Conservation (phyloP, 352 stramenopile species). For the Nannochloropsis limnetica region DNA sequence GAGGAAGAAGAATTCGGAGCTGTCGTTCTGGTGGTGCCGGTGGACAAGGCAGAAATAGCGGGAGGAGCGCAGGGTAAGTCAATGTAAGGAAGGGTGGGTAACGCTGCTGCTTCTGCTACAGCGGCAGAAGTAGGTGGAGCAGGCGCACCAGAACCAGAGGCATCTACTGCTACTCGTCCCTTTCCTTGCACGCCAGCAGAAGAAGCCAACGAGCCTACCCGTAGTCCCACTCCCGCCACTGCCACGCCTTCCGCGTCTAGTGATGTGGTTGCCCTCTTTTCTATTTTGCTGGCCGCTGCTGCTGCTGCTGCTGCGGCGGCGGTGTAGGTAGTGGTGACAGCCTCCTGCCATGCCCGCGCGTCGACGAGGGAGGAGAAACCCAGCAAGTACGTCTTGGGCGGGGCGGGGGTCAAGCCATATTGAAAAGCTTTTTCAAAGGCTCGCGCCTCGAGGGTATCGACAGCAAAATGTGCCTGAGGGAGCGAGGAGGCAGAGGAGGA, state of each 20-base stretch:
- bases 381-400: conserved; percentile 11
- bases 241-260: neutral
- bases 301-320: neutral
- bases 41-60: neutral
- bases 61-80: neutral
- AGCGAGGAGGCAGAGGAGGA: neutral
- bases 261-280: neutral
- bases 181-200: neutral
- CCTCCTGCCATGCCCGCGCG: conserved; percentile 7
- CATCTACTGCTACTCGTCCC: neutral
- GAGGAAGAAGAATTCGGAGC: neutral
- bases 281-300: neutral
- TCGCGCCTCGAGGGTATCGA: neutral
- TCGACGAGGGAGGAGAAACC: neutral
- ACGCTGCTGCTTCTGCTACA: neutral
- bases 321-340: neutral
- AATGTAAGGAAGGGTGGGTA: neutral
- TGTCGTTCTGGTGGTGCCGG: neutral
- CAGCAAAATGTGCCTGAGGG: neutral
- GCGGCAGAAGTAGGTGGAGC: neutral
- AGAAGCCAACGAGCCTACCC: neutral
- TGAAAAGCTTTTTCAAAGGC: neutral
- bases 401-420: neutral
- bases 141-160: neutral
- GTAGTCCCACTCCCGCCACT: neutral